A percentile compares a stretch with the other conserved stretches of the same genome.
Conservation (phyloP, 495 filamentous ascomycete genomes). For the Polyplosphaeria fusca region DNA sequence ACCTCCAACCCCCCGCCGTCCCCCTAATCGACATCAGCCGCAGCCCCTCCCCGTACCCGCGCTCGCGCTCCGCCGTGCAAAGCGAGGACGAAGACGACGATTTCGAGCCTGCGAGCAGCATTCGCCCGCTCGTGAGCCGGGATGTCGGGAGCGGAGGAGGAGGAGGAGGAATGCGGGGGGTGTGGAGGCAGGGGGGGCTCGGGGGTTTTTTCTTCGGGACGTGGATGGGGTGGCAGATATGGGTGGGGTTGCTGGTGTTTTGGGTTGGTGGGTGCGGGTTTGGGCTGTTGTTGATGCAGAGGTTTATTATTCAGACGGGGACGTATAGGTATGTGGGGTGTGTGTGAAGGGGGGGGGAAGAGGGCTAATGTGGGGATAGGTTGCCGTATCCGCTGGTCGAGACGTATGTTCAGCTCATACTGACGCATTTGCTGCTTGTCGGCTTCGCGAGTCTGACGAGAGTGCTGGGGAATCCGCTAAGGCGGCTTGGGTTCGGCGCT, state of each 20-base stretch:
- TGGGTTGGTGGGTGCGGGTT: conserved; percentile 46
- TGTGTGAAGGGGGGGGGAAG: not conserved
- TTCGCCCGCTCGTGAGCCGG: conserved; percentile 28
- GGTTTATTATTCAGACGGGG: conserved; percentile 50
- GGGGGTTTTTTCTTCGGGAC: conserved; percentile 52
- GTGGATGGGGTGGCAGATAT: conserved; percentile 49
- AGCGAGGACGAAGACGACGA: conserved; percentile 44
- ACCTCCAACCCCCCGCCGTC: conserved; percentile 29
- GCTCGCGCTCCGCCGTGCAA: conserved; percentile 37
- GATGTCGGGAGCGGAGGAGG: conserved; percentile 33
- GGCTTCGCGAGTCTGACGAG: conserved; percentile 43
- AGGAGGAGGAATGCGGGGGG: conserved; percentile 31
- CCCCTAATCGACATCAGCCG: conserved; percentile 43
- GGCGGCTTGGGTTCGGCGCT: conserved; percentile 40
- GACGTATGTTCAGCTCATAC: conserved; percentile 49
- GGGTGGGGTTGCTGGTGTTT: conserved; percentile 48
- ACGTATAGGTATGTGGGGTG: conserved; percentile 45
- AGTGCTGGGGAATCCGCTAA: conserved; percentile 38
- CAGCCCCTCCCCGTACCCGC: conserved; percentile 42
- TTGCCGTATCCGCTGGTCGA: conserved; percentile 52
- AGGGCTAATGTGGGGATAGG: conserved; percentile 25
- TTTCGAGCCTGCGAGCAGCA: conserved; percentile 29
- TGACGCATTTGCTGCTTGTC: conserved; percentile 47
- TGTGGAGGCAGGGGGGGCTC: conserved; percentile 43
- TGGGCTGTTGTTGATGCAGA: conserved; percentile 49